Evolutionary conservation across 108 stramenopile genomes (phyloP), one percentile per base, ranked within the genome.

Genomic region (Cyclotella choctawhatcheeana): DNA sequence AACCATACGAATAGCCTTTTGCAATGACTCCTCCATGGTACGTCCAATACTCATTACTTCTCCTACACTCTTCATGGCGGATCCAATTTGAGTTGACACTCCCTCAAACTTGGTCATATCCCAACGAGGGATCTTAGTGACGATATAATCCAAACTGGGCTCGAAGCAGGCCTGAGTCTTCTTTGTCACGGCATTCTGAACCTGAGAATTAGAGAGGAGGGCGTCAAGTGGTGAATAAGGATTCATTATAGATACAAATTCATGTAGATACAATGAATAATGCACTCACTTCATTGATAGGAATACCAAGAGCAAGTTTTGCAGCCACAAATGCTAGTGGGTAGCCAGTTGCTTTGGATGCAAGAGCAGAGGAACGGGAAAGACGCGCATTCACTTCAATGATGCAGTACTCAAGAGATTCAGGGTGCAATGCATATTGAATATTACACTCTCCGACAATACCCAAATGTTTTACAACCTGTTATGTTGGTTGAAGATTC

Each of bases 401-500:
- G 65, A 99, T 99, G 86, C 91, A 92, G 81, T 98, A 99, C 67
- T 97, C 94, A 22, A 91, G 51, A 18, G 92, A 94, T 68, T 86
- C 79, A 7, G 98, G 98, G 77, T 98, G 92, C 37, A 99, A 91
- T 33, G 98, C 98, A 76, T 99, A 99, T 82, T 99, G 98, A 75
- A 99, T 99, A 88, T 99, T 99, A 82, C 98, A 99, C 82, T 99
- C 98, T 69, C 98, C 98, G 52, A 99, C 92, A 69, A 99, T 97
- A 44, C 97, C 97, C 48, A 98, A 82, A 79, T 97, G 97, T 65
- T 96, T 91, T 64, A 99, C 97, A 58, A 97, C 97, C 85, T 93
- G 31, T 27, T 8, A 82, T 26, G 6, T 20, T 30, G 67, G 29
- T 5, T 13, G n/a, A 55, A 55, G 29, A 26, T n/a, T n/a, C n/a